Percentiles rank a stretch among this genome's conserved stretches.
These are phyloP conservation scores for Diaporthe batatas DNA, from an alignment of 2,329 filamentous ascomycete genomes.

Conservation along the genomic window DNA sequence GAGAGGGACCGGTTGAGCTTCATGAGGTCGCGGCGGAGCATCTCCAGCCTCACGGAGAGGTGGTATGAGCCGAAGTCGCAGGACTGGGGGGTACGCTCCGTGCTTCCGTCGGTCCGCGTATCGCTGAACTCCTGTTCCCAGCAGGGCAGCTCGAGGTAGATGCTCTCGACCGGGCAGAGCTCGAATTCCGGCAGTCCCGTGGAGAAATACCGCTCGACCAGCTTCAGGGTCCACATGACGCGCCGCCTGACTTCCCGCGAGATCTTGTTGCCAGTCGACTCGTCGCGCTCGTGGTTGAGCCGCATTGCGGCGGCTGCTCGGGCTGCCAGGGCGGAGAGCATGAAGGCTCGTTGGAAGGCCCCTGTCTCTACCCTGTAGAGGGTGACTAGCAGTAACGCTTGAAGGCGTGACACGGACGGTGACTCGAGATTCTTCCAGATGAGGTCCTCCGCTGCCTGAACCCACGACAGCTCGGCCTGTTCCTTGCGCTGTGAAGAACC, in stretches of 20 bases:
- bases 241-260: conserved; percentile 58
- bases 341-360: conserved; percentile 59
- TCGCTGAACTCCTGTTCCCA: conserved; percentile 58
- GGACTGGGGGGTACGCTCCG: conserved; percentile 28
- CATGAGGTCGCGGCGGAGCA: conserved; percentile 44
- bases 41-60: conserved; percentile 45
- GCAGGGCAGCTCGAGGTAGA: conserved; percentile 58
- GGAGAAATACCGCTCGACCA: conserved; percentile 58
- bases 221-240: conserved; percentile 60
- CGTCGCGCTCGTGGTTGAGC: conserved; percentile 58
- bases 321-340: conserved; percentile 59
- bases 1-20: conserved; percentile 42
- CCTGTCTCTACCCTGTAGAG: conserved; percentile 60
- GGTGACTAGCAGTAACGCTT: conserved; percentile 60
- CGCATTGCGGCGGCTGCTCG: conserved; percentile 58
- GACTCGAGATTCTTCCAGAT: conserved; percentile 45
- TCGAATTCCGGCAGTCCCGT: conserved; percentile 60
- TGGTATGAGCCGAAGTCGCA: conserved; percentile 41
- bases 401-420: conserved; percentile 47
- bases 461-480: conserved; percentile 33
- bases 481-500: conserved; percentile 23
- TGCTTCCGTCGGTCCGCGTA: not conserved
- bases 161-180: conserved; percentile 57
- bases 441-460: conserved; percentile 36
- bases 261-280: conserved; percentile 48